Evolutionary conservation across 2,329 filamentous ascomycete species (phyloP), one percentile per base, ranked within the genome.

Genomic region (Xylariaceae sp.): DNA sequence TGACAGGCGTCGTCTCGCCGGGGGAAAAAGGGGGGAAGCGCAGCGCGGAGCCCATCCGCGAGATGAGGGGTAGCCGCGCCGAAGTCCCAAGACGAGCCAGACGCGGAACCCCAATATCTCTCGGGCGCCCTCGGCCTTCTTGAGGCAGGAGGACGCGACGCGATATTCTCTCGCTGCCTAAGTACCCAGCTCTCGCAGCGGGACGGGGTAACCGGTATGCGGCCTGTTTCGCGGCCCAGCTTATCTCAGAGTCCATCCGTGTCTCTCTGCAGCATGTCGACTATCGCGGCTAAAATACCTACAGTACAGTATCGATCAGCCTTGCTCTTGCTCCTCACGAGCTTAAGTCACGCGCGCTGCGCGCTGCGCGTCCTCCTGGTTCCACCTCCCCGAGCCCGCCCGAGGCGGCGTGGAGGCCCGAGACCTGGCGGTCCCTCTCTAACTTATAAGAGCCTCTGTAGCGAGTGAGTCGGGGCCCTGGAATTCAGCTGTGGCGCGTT

Each of bases 401-500:
- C n/a, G n/a, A n/a, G n/a, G n/a, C n/a, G n/a, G n/a, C n/a, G n/a
- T 12, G 24, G 12, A 26, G 15, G 12, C 24, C 24, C 24, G n/a
- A 7, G 5, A 26, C n/a, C 7, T 14, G 6, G 12, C 12, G n/a
- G 6, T n/a, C 8, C 21, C 8, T 8, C 21, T 23, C 8, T 23
- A 23, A n/a, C 21, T 8, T n/a, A 8, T n/a, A 23, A 12, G 15
- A n/a, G 15, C n/a, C 24, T 8, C 15, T 6, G 37, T 32, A 35
- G 38, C 37, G 38, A 29, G 15, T 7, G 6, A 17, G 11, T 14
- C 11, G 27, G 27, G 5, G 44, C 38, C 33, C 39, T 39, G 12
- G 24, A n/a, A 37, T 54, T 59, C 56, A 61, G 57, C 58, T 56
- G 56, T 58, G 57, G 58, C 57, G 56, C 49, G 43, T 50, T 26